phyloP scores from a whole-genome alignment of 2,329 filamentous ascomycete species.

The Colletotrichum sp. region DNA sequence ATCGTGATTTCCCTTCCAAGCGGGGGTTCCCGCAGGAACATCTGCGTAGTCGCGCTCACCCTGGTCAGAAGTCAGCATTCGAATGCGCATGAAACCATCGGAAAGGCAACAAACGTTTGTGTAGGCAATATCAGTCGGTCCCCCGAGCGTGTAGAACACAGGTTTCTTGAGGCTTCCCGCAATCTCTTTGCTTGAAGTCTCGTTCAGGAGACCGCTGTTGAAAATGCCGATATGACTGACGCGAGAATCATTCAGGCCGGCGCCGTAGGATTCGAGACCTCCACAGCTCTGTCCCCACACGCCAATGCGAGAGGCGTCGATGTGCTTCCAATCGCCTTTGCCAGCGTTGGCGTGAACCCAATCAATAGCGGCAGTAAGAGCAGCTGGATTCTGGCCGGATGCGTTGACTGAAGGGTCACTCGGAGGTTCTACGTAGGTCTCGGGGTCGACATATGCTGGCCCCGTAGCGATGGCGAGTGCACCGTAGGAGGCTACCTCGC shows the following conservation, averaged over 20 bases:
- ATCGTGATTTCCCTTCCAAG: conserved; percentile 1
- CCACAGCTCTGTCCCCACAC: conserved; percentile 11
- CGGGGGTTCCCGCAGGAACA: neutral
- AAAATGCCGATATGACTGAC: conserved; percentile 8
- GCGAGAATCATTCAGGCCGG: neutral
- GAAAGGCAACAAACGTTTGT: neutral
- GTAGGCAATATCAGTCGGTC: neutral
- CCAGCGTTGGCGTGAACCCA: conserved; percentile 3
- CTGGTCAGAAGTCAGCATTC: neutral
- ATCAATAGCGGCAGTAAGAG: conserved; percentile 1
- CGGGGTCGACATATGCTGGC: neutral
- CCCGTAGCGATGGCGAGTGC: neutral
- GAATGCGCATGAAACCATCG: rapidly evolving
- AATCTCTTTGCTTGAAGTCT: neutral
- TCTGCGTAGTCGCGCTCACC: conserved; percentile 3
- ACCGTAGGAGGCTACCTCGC: neutral
- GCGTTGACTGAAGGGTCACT: neutral
- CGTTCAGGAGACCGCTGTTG: neutral
- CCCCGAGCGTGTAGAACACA: neutral
- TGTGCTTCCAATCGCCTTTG: conserved; percentile 1
- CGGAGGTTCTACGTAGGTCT: neutral
- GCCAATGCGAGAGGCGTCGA: conserved; percentile 7
- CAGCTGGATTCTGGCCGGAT: neutral
- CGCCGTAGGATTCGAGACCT: neutral
- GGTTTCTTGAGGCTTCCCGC: neutral